A percentile compares a stretch with the other conserved stretches of the same genome.
These are phyloP conservation scores for Nelumbo lutea DNA, from an alignment of 164 flowering plant genomes.

Conservation along the genomic window DNA sequence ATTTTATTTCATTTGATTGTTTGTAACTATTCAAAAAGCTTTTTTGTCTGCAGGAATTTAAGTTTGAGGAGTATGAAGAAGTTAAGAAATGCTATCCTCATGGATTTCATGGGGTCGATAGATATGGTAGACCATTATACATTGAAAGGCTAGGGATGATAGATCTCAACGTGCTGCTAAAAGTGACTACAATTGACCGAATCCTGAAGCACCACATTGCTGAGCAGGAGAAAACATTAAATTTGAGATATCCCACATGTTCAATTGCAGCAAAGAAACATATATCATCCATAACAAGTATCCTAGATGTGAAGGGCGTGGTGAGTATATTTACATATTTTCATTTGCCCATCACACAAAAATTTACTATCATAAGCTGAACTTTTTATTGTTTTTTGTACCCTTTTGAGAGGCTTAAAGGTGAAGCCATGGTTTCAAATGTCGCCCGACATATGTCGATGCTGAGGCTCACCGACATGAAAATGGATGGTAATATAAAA, in stretches of 20 bases:
- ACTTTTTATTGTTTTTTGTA: too few species aligned
- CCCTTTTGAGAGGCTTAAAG: too few species aligned
- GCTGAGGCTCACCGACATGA: too few species aligned
- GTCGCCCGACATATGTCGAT: too few species aligned
- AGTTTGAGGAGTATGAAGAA: slow-evolving; percentile 41
- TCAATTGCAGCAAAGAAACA: slow-evolving; percentile 61
- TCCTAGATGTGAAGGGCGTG: slow-evolving; percentile 67
- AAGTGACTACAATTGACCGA: slow-evolving; percentile 49
- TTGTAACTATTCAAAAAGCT: too few species aligned
- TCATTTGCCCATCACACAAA: neutral
- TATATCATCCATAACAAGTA: slow-evolving; percentile 52
- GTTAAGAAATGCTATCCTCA: slow-evolving; percentile 68
- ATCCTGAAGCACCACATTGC: slow-evolving; percentile 51
- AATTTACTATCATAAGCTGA: too few species aligned
- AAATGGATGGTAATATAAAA: too few species aligned
- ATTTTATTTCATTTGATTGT: neutral
- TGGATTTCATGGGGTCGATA: slow-evolving; percentile 75
- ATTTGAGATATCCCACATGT: slow-evolving; percentile 60
- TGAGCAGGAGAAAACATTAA: slow-evolving; percentile 64
- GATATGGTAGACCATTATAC: slow-evolving; percentile 57
- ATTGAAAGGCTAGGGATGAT: slow-evolving; percentile 64
- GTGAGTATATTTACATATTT: slow-evolving; percentile 26
- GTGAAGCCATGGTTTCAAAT: too few species aligned
- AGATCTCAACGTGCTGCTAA: slow-evolving; percentile 39
- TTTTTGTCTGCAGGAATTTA: slow-evolving; percentile 42